Percentiles rank a stretch among this genome's conserved stretches.
Conservation (phyloP, 1,284 basidiomycete genomes). For the Ganoderma meredithae region DNA sequence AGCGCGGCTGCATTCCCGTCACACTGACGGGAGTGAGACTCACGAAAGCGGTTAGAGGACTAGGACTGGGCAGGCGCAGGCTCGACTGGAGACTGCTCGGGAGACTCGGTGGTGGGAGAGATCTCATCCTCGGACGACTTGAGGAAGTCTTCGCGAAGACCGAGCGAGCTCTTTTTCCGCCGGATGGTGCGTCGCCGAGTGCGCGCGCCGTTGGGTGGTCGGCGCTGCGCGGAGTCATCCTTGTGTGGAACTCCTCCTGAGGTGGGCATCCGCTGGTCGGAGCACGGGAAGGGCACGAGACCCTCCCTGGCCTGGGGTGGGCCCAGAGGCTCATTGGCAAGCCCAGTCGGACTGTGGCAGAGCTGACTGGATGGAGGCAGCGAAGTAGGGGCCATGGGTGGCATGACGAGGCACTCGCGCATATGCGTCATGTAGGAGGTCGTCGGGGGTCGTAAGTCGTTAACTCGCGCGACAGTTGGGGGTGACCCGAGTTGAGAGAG, state of each 20-base stretch:
- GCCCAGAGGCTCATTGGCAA: not conserved
- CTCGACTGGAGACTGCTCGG: not conserved
- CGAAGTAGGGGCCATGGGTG: not conserved
- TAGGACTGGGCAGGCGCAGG: not conserved
- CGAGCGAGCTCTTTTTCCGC: conserved; percentile 52
- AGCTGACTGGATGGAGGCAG: not conserved
- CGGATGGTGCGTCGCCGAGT: conserved; percentile 41
- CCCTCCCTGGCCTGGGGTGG: not conserved
- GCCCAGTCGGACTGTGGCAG: not conserved
- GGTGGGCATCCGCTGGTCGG: not conserved
- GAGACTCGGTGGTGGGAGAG: not conserved
- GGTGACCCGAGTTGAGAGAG: not conserved
- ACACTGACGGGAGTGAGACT: not conserved
- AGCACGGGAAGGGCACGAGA: conserved; percentile 10
- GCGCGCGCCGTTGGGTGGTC: not conserved
- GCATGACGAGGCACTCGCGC: conserved; percentile 9
- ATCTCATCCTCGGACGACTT: conserved; percentile 20
- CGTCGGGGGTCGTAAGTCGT: conserved; percentile 16
- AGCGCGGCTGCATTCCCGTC: not conserved
- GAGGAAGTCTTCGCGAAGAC: conserved; percentile 50
- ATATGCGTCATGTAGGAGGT: conserved; percentile 13
- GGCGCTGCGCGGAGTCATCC: not conserved
- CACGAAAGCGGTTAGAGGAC: not conserved
- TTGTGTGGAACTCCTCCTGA: not conserved
- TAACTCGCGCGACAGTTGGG: not conserved